phyloP scores from a whole-genome alignment of 2,329 filamentous ascomycete genomes.

The Scolecobasidium constrictum region DNA sequence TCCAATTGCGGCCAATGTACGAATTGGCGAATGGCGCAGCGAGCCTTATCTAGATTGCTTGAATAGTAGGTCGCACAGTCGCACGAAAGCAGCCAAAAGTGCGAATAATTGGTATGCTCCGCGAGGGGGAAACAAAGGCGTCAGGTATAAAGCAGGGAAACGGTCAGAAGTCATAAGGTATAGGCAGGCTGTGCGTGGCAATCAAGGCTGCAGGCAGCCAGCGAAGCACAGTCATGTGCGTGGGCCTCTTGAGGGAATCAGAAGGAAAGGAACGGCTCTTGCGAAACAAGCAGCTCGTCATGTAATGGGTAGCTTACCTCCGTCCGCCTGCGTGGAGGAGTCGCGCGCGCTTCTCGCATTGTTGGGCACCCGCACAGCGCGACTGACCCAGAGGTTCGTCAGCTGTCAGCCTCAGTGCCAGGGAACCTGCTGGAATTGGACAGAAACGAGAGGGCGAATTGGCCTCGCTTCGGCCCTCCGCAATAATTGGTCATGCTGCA shows the following conservation, averaged over 20 bases:
- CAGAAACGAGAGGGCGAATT: constrained; percentile 3
- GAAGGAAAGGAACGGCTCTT: background rate
- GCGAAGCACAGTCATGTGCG: background rate
- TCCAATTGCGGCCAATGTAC: too few species aligned
- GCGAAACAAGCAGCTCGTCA: background rate
- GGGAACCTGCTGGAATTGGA: background rate
- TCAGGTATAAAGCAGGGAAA: too few species aligned
- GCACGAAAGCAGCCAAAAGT: background rate
- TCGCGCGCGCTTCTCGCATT: constrained; percentile 2
- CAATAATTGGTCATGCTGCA: background rate
- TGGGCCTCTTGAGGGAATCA: background rate
- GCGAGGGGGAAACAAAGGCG: background rate
- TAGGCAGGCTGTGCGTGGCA: too few species aligned
- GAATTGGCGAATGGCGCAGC: too few species aligned
- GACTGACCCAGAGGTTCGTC: background rate
- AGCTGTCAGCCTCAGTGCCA: constrained; percentile 5
- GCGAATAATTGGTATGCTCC: too few species aligned
- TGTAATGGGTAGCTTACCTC: too few species aligned
- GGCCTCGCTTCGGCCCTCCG: background rate
- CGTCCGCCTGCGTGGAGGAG: background rate
- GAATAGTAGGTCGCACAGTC: background rate
- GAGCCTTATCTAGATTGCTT: too few species aligned
- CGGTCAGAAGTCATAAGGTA: too few species aligned
- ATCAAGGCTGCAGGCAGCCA: background rate
- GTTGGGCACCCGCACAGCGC: too few species aligned